Evolutionary conservation across 2,329 filamentous ascomycete species (phyloP).

Genomic region (Diaporthe sp.): DNA sequence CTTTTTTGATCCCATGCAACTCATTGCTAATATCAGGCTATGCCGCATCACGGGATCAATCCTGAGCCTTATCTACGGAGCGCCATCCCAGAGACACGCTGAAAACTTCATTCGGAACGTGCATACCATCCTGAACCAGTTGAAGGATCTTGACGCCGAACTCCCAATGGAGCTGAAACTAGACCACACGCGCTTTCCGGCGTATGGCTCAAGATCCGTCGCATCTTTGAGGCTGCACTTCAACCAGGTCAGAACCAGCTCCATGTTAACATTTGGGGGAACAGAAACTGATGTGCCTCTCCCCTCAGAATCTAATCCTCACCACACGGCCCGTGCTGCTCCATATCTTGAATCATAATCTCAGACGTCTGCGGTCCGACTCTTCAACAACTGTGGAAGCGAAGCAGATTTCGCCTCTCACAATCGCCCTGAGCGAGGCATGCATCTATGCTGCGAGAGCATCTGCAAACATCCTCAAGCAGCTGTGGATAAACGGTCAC

Average conservation of each 20-base stretch:
- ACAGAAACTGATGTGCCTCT: neutral
- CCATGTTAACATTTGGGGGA: neutral
- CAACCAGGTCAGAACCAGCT: constrained; percentile 41
- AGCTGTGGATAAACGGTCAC: constrained; percentile 47
- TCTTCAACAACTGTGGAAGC: neutral
- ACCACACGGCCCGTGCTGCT: constrained; percentile 44
- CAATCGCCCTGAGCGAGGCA: constrained; percentile 49
- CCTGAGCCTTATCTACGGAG: constrained; percentile 42
- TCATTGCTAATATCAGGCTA: constrained; percentile 51
- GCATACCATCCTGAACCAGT: constrained; percentile 51
- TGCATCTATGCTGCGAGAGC: constrained; percentile 48
- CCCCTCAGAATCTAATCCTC: constrained; percentile 39
- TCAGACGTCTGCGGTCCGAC: constrained; percentile 22
- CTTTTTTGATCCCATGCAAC: constrained; percentile 43
- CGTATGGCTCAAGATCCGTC: constrained; percentile 43
- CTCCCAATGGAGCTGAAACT: constrained; percentile 52
- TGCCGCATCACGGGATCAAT: constrained; percentile 47
- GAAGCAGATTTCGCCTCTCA: constrained; percentile 47
- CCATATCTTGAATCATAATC: constrained; percentile 43
- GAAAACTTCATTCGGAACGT: constrained; percentile 42
- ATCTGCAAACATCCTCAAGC: constrained; percentile 45
- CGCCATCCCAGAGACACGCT: constrained; percentile 19
- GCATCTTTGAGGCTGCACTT: constrained; percentile 44
- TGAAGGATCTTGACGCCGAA: constrained; percentile 54
- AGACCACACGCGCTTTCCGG: constrained; percentile 42